Percentiles rank a stretch among this genome's conserved stretches.
Evolutionary conservation across 78 protist species (phyloP).

Genomic region (Guillardia theta): DNA sequence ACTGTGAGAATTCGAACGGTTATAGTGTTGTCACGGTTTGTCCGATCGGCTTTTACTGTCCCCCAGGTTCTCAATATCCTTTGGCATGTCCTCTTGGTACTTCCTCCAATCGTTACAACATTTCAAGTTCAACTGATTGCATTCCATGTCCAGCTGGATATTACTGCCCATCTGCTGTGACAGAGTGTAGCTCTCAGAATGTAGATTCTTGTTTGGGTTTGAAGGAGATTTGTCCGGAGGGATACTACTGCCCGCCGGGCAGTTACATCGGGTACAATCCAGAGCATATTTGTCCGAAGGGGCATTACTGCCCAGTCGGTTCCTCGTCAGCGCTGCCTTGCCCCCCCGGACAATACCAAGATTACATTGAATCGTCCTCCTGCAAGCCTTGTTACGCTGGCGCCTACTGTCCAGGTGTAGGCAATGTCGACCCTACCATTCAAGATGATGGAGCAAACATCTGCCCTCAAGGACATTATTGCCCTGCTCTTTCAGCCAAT

Average conservation of each 20-base stretch:
- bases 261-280: neutral
- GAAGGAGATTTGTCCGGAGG: no score
- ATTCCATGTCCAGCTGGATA: no score
- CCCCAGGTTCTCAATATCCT: no score
- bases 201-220: no score
- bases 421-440: neutral
- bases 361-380: neutral
- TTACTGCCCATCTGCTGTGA: neutral
- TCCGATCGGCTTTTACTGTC: constrained; percentile 58
- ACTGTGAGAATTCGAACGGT: neutral
- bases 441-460: neutral
- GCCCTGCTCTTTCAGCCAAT: neutral
- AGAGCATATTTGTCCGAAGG: neutral
- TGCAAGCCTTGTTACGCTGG: neutral
- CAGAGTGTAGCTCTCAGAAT: no score
- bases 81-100: no score
- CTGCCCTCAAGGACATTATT: neutral
- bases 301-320: neutral
- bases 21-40: no score
- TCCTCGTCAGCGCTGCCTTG: constrained; percentile 2
- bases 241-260: constrained; percentile 10
- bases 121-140: no score
- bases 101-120: no score
- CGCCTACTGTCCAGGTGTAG: neutral
- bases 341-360: constrained; percentile 44